A percentile compares a stretch with the other conserved stretches of the same genome.
Evolutionary conservation across 2,329 filamentous ascomycete species (phyloP).

Genomic region (Aspergillus sclerotialis): DNA sequence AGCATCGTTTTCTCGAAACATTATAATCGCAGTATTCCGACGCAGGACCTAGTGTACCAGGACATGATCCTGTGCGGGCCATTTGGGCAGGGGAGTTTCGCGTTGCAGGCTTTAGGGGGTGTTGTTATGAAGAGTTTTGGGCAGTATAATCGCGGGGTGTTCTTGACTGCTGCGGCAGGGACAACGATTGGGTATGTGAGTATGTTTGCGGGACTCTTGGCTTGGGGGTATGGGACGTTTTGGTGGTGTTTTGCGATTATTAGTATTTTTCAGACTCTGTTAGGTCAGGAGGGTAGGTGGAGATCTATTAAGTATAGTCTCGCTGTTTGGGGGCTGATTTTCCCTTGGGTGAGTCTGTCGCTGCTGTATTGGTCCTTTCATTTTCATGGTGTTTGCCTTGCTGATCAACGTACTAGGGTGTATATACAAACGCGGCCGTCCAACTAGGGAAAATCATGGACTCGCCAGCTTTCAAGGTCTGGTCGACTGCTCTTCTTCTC

Average conservation of each 20-base stretch:
- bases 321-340: conserved; percentile 30
- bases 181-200: conserved; percentile 25
- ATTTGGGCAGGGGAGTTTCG: conserved; percentile 34
- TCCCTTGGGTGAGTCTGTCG: conserved; percentile 35
- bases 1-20: conserved; percentile 28
- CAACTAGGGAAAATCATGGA: conserved; percentile 33
- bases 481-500: conserved; percentile 30
- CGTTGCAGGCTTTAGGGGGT: conserved; percentile 31
- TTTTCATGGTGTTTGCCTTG: background rate
- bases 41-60: conserved; percentile 21
- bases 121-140: conserved; percentile 26
- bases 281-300: conserved; percentile 13
- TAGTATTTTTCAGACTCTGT: conserved; percentile 23
- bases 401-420: conserved; percentile 19
- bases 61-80: conserved; percentile 38
- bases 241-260: conserved; percentile 37
- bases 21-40: conserved; percentile 17
- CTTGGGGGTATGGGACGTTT: conserved; percentile 36
- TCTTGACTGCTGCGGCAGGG: conserved; percentile 28
- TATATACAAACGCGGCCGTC: conserved; percentile 33
- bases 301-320: conserved; percentile 21
- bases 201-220: conserved; percentile 30
- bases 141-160: conserved; percentile 23
- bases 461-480: conserved; percentile 31
- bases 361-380: too few relatives aligned